Conservation (phyloP, 768 basidiomycete species). For the Serpula lacrymans region DNA sequence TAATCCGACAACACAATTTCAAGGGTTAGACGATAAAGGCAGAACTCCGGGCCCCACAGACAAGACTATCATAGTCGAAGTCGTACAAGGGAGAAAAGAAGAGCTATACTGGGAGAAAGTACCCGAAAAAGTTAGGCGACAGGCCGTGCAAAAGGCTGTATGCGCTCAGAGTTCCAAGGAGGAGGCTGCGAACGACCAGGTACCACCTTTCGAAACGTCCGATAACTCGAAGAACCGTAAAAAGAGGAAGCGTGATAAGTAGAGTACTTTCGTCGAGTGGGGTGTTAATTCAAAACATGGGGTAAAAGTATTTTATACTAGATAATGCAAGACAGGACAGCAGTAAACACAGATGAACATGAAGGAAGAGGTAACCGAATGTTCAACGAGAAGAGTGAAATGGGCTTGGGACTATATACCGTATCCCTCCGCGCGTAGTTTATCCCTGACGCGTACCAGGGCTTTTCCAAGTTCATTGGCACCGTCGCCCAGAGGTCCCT, state of each 20-base stretch:
- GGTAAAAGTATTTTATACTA: too few species aligned
- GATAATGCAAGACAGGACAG: too few species aligned
- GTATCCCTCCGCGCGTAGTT: slow-evolving; percentile 32
- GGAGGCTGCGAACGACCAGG: not conserved
- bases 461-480: slow-evolving; percentile 63
- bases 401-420: too few species aligned
- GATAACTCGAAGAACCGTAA: slow-evolving; percentile 1
- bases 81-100: slow-evolving; percentile 61
- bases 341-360: too few species aligned
- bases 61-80: slow-evolving; percentile 43
- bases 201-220: not conserved
- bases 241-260: slow-evolving; percentile 14
- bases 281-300: too few species aligned
- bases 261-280: too few species aligned
- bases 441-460: slow-evolving; percentile 52
- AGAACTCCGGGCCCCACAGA: slow-evolving; percentile 10
- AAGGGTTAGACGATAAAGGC: slow-evolving; percentile 57
- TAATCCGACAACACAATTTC: slow-evolving; percentile 36
- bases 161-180: not conserved
- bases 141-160: slow-evolving; percentile 53
- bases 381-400: too few species aligned
- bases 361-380: too few species aligned
- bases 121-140: slow-evolving; percentile 63
- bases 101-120: slow-evolving; percentile 78
- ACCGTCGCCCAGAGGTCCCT: slow-evolving; percentile 47